Evolutionary conservation across 2,329 filamentous ascomycete species (phyloP).

Genomic region (Penicillium concentricum): DNA sequence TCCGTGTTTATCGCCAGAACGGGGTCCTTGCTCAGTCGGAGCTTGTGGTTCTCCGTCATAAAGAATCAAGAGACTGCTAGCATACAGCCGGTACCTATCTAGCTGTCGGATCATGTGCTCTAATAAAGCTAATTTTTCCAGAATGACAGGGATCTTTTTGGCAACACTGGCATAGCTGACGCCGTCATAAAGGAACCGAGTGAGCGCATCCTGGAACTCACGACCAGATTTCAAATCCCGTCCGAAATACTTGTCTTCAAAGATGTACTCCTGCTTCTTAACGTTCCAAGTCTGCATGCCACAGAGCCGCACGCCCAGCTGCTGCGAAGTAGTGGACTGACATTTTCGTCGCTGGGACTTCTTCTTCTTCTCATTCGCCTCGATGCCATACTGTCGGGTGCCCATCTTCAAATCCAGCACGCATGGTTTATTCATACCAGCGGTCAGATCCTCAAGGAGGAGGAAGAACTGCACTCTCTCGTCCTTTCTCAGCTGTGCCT

Average conservation of each 20-base stretch:
- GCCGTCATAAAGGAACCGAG: constrained; percentile 87
- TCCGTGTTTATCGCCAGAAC: constrained; percentile 31
- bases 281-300: constrained; percentile 96
- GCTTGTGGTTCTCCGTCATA: constrained; percentile 72
- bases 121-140: constrained; percentile 78
- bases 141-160: constrained; percentile 80
- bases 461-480: constrained; percentile 86
- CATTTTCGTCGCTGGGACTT: constrained; percentile 92
- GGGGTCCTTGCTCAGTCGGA: constrained; percentile 21
- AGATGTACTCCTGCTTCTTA: constrained; percentile 79
- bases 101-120: constrained; percentile 79
- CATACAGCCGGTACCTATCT: constrained; percentile 89
- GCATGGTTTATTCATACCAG: constrained; percentile 93
- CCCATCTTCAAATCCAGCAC: constrained; percentile 99
- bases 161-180: constrained; percentile 75
- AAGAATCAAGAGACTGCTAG: constrained; percentile 88
- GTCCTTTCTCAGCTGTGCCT: constrained; percentile 58
- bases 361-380: constrained; percentile 88
- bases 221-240: constrained; percentile 80
- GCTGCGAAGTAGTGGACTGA: constrained; percentile 82
- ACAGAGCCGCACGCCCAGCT: constrained; percentile 89
- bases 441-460: constrained; percentile 88
- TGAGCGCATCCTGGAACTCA: constrained; percentile 86
- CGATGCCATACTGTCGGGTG: constrained; percentile 91
- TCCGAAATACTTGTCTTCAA: constrained; percentile 97